Evolutionary conservation across 306 rosid genomes (phyloP).

Genomic region (Senna tora): DNA sequence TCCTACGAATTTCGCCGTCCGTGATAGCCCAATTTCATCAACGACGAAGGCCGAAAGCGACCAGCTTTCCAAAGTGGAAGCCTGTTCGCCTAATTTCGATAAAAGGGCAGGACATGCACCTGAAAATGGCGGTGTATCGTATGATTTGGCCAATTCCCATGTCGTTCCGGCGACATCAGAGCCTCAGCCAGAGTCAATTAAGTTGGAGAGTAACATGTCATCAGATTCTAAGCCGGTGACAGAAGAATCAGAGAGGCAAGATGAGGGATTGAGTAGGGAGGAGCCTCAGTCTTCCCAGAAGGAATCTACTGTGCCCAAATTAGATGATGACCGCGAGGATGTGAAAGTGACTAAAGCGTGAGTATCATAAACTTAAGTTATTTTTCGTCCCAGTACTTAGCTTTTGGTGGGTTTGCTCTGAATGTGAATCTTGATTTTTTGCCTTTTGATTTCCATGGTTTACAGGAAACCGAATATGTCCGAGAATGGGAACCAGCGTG

Average conservation of each 20-base stretch:
- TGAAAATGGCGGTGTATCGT: constrained; percentile 52
- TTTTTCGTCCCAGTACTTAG: not conserved
- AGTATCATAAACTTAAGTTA: constrained; percentile 47
- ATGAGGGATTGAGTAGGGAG: constrained; percentile 52
- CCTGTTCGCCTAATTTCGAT: constrained; percentile 51
- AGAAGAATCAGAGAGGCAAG: constrained; percentile 61
- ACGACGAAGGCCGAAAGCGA: constrained; percentile 48
- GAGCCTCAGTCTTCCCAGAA: constrained; percentile 76
- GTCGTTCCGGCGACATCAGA: constrained; percentile 40
- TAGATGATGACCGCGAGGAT: constrained; percentile 65
- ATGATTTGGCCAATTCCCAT: constrained; percentile 41
- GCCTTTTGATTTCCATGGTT: constrained; percentile 2
- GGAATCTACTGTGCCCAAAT: constrained; percentile 56
- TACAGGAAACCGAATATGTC: constrained; percentile 54
- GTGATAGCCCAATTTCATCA: constrained; percentile 60
- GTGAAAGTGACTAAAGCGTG: constrained; percentile 77
- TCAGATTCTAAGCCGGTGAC: constrained; percentile 49
- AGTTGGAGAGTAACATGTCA: constrained; percentile 49
- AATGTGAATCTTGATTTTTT: constrained; percentile 37
- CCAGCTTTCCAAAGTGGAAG: constrained; percentile 56
- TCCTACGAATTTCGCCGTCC: constrained; percentile 43
- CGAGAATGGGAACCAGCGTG: constrained; percentile 54
- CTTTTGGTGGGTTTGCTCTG: constrained; percentile 24
- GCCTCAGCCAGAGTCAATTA: constrained; percentile 50
- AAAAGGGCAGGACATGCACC: constrained; percentile 59